Conservation (phyloP, 2,329 filamentous ascomycete genomes). For the Lasiodiplodia theobromae region DNA sequence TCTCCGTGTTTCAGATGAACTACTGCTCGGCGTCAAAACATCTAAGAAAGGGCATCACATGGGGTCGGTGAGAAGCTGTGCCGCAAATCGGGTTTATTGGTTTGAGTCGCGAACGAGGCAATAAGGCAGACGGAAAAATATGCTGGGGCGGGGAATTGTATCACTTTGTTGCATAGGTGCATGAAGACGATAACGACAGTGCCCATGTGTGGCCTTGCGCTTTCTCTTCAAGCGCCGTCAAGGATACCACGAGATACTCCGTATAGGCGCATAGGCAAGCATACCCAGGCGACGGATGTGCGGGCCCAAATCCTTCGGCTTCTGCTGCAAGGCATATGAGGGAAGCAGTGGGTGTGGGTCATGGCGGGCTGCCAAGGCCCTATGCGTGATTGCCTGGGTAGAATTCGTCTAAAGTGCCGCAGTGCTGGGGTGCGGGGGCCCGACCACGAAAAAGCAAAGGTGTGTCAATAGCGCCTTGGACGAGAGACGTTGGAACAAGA, state of each 20-base stretch:
- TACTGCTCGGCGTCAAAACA: not conserved
- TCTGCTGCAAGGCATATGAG: conserved; percentile 7
- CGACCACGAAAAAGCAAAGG: conserved; percentile 11
- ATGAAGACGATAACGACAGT: not conserved
- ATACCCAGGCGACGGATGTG: conserved; percentile 14
- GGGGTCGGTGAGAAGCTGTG: not conserved
- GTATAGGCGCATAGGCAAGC: conserved; percentile 1
- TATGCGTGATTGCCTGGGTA: not conserved
- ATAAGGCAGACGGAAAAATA: not conserved
- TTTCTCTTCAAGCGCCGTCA: not conserved
- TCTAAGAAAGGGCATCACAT: not conserved
- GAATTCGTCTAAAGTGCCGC: not conserved
- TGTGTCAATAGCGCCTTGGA: not conserved
- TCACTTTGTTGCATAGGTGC: not conserved
- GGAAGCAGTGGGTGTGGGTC: conserved; percentile 2
- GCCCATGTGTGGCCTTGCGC: not conserved
- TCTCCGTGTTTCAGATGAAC: not conserved
- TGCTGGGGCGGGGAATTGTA: not conserved
- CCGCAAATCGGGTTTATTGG: not conserved
- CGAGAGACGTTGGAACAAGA: conserved; percentile 19
- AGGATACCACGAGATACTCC: not conserved
- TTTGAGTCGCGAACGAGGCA: not conserved
- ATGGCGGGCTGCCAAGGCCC: not conserved
- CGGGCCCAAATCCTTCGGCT: conserved; percentile 23
- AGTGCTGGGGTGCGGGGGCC: not conserved